Evolutionary conservation across 352 stramenopile species (phyloP), one percentile per base, ranked within the genome.

Genomic region (Globisporangium sylvaticum): DNA sequence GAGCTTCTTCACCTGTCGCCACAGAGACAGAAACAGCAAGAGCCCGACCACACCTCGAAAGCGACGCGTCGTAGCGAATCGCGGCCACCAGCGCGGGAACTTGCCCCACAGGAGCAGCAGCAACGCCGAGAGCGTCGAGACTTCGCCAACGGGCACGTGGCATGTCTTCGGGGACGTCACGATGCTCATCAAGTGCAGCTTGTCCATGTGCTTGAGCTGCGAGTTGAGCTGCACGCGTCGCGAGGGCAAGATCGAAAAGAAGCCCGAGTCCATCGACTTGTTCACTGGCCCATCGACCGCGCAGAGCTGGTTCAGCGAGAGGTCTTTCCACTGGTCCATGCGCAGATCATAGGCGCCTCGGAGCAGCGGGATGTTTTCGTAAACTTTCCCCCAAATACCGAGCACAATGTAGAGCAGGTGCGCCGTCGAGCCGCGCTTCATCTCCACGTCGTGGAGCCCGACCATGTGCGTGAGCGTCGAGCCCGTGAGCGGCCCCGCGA

Each of bases 151-250:
- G 0, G 79, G 79, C 3, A 78, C 66, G 46, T 88, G 76, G 18
- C 44, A 72, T 10, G 71, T 70, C 62, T 67, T 67, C 0, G 83
- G 77, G 0, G 79, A 90, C 48, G 84, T 91, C n/a, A 79, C 77
- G 61, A 93, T 92, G 69, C 83, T 91, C 22, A 91, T 65, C 34
- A 91, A 69, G 50, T 80, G 76, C 42, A 86, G 44, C 64, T 84
- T 83, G 34, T 88, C 78, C 80, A 88, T 88, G 54, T 89, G 65
- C 6, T 76, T 24, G 12, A 91, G 69, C 52, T 71, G 58, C 18
- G 72, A 72, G 39, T 91, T 91, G 54, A 70, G 76, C 27, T 68
- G 60, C 46, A 91, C 73, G 48, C 81, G 73, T 14, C 37, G 29
- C 2, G 55, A n/a, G 6, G 55, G 55, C 29, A 60, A 24, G 18